Evolutionary conservation across 2,329 filamentous ascomycete species (phyloP), one percentile per base, ranked within the genome.

Genomic region (Cadophora malorum): DNA sequence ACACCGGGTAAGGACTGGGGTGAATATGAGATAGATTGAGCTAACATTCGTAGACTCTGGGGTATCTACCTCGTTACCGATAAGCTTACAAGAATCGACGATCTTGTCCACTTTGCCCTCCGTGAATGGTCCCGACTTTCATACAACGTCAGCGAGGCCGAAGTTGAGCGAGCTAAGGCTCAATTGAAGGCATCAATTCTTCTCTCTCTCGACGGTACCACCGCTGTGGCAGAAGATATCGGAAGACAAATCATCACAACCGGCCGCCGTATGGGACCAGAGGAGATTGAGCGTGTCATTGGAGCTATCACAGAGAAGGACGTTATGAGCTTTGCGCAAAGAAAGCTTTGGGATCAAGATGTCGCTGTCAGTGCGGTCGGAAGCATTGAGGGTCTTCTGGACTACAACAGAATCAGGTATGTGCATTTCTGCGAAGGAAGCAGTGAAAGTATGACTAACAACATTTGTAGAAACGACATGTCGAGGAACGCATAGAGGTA

Each of bases 101-200:
- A 99, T 81, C 91, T 99, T 64, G 91, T 97, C 76, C 96, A 99
- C 89, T 99, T 99, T 84, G 90, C 96, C 71, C 93, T 98, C 81
- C 93, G 95, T 76, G 96, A 99, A 87, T 99, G 96, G 96, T 93
- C 95, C 77, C 93, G 96, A 76, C 90, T 99, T 72, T 96, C 92
- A 77, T 90, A 90, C 85, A 92, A 90, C 82, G 96, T 99, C 77
- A 90, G 87, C 78, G 88, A 93, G 79, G 90, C 94, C 74, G 96
- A 99, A 85, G 92, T 94, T 70, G 96, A 99, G 89, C 95, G 96
- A 76, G 96, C 96, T 82, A 99, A 99, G 89, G 93, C 96, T 73
- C 96, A 99, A 86, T 91, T 99, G 78, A 99, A 99, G 89, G 96
- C 96, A 71, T 97, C 94, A 65, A 94, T 99, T 78, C 92, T 99